A percentile compares a stretch with the other conserved stretches of the same genome.
These are phyloP conservation scores for Alternaria gansuensis DNA, from an alignment of 2,329 filamentous ascomycete species.

Conservation along the genomic window DNA sequence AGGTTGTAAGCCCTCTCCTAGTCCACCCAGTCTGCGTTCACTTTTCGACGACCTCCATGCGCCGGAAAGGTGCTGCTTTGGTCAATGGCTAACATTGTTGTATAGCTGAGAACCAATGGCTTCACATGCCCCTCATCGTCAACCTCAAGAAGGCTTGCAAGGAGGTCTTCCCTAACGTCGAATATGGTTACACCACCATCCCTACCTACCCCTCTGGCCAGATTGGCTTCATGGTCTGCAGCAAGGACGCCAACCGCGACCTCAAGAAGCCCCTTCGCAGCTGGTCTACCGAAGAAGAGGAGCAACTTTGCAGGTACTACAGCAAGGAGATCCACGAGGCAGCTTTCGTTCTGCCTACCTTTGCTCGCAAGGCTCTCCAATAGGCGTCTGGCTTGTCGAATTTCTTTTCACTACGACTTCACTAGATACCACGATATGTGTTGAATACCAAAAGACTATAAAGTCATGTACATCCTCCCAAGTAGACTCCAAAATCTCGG, in stretches of 20 bases:
- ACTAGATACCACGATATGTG: conserved; percentile 48
- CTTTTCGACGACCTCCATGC: conserved; percentile 25
- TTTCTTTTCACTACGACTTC: conserved; percentile 31
- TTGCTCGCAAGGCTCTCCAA: conserved; percentile 78
- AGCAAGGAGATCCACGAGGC: conserved; percentile 96
- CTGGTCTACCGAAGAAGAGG: conserved; percentile 88
- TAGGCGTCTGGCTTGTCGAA: conserved; percentile 35
- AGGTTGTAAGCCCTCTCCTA: conserved; percentile 92
- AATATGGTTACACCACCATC: conserved; percentile 99
- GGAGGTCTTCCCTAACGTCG: conserved; percentile 95
- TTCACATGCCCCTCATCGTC: conserved; percentile 91
- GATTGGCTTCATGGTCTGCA: conserved; percentile 99
- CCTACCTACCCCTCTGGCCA: conserved; percentile 98
- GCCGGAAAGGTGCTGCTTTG: conserved; percentile 27
- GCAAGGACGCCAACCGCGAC: conserved; percentile 87
- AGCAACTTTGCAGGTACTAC: conserved; percentile 94
- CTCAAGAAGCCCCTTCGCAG: conserved; percentile 83
- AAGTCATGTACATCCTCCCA: conserved; percentile 18
- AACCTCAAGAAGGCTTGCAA: conserved; percentile 97
- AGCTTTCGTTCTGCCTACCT: conserved; percentile 90
- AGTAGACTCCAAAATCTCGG: not conserved
- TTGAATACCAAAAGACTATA: conserved; percentile 37
- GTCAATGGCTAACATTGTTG: conserved; percentile 37
- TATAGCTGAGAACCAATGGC: conserved; percentile 98
- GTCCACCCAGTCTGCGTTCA: conserved; percentile 31